Evolutionary conservation across 2,329 filamentous ascomycete species (phyloP), one percentile per base, ranked within the genome.

Genomic region (Parascedosporium putredinis): DNA sequence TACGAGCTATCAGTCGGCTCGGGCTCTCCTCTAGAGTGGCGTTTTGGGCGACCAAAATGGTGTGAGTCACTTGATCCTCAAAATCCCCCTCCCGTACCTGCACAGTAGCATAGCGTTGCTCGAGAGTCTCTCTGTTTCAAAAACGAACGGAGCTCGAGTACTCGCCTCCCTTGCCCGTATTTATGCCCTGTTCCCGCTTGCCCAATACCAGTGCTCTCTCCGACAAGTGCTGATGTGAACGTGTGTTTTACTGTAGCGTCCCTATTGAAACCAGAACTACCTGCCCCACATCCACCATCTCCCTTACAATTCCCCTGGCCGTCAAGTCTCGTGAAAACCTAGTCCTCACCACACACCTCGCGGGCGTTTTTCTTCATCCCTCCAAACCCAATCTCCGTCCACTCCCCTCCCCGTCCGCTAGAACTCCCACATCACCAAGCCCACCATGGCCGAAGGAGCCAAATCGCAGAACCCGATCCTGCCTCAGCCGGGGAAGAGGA

Each of bases 401-500:
- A 20, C 27, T 31, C 12, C 12, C 27, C 27, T 31, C 27, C 27
- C n/a, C n/a, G n/a, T n/a, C n/a, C 34, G 18, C 34, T n/a, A 40
- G n/a, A n/a, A 7, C 42, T 23, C 16, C 23, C 34, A 42, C 47
- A 29, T 29, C 25, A 8, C 22, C 20, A 27, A 24, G 27, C 20
- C 12, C 23, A 18, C 18, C 33, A 45, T 44, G 38, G 27, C 40
- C 14, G 38, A 34, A 23, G 27, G 38, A 16, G 24, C 42, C 24
- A 42, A 49, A 45, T 14, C 57, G 45, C 55, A 55, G 47, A 53
- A 55, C 52, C 69, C 70, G 54, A 78, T 84, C 54, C 66, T 87
- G 55, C 85, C 85, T 55, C 67, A 80, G 60, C 70, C 79, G 63
- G 86, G 84, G 57, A 83, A 95, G 74, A 78, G 83, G 60, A 97